Conservation (phyloP, 257 asterid genomes). For the Oldenlandia corymbosa region DNA sequence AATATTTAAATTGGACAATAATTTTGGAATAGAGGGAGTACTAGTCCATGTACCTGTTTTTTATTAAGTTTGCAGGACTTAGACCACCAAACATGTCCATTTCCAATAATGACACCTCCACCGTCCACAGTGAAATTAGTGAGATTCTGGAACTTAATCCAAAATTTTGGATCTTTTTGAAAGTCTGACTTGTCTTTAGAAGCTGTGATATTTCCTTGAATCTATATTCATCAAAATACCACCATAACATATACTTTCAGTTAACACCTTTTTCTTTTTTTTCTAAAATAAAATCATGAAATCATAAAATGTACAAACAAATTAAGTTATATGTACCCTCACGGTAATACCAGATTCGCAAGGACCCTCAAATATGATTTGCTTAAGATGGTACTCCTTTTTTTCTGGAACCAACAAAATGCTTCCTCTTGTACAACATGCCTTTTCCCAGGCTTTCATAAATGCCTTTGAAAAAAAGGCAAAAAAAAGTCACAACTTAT, state of each 20-base stretch:
- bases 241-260: too few relatives aligned
- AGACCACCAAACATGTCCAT: constrained; percentile 86
- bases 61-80: constrained; percentile 69
- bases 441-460: constrained; percentile 56
- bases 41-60: constrained; percentile 39
- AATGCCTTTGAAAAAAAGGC: too few relatives aligned
- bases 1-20: background rate
- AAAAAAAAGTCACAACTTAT: too few relatives aligned
- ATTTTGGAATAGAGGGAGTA: too few relatives aligned
- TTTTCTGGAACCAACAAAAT: constrained; percentile 45
- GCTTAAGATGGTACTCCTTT: constrained; percentile 53
- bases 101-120: constrained; percentile 78
- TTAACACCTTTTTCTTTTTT: too few relatives aligned
- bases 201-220: constrained; percentile 58
- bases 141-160: constrained; percentile 58
- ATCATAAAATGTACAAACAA: too few relatives aligned
- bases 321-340: constrained; percentile 35
- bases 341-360: constrained; percentile 44
- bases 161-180: constrained; percentile 40
- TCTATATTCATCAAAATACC: constrained; percentile 22
- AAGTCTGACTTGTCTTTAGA: constrained; percentile 40
- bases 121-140: constrained; percentile 53
- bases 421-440: constrained; percentile 38
- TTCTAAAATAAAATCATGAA: too few relatives aligned
- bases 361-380: constrained; percentile 57